These are phyloP conservation scores for Cordyceps fumosorosea DNA, from an alignment of 2,329 filamentous ascomycete genomes.

Conservation along the genomic window DNA sequence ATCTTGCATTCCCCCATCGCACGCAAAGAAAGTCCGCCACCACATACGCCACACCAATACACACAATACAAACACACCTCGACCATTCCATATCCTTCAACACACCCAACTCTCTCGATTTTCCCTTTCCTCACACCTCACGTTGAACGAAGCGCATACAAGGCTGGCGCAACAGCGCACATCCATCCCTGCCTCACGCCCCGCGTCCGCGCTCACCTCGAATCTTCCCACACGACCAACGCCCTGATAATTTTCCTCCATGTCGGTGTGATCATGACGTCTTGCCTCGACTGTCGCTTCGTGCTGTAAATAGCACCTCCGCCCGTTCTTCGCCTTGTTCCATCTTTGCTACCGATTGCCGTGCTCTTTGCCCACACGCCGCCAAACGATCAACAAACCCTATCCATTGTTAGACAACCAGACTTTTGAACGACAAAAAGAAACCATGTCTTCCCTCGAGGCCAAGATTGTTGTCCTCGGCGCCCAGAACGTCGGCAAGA, in stretches of 20 bases:
- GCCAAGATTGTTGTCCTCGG: constrained; percentile 78
- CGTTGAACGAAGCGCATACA: not conserved
- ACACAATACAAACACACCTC: not conserved
- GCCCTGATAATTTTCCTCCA: not conserved
- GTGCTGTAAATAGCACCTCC: constrained; percentile 2
- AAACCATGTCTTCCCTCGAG: constrained; percentile 56
- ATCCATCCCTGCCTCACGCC: not conserved
- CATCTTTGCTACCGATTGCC: not conserved
- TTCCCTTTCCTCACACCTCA: not conserved
- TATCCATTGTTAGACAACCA: not conserved
- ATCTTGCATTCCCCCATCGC: not conserved
- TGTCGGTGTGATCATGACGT: not conserved
- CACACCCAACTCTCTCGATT: not conserved
- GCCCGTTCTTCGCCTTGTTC: not conserved
- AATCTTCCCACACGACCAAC: not conserved
- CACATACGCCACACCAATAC: not conserved
- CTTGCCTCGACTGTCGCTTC: not conserved
- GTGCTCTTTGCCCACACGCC: not conserved
- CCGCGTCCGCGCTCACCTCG: not conserved
- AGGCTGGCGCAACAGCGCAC: not conserved
- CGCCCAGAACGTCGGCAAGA: constrained; percentile 74
- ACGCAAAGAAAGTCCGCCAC: not conserved
- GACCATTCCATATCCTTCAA: not conserved
- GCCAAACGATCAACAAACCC: not conserved
- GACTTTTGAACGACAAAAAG: too few species aligned